Evolutionary conservation across 2,329 filamentous ascomycete genomes (phyloP).

Genomic region (Xylariaceae sp.): DNA sequence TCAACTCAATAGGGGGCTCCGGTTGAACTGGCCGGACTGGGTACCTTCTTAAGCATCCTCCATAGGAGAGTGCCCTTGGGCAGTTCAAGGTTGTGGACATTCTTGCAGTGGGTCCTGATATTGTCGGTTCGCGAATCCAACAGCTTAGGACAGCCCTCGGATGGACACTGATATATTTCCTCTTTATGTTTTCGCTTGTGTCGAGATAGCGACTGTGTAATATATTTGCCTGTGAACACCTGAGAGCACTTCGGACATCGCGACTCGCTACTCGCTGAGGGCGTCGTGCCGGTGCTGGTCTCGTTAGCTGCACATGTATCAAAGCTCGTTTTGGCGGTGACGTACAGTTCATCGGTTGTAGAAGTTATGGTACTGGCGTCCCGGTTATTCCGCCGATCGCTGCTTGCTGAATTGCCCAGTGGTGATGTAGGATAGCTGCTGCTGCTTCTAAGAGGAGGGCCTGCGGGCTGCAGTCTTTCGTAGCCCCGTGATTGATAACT

Average conservation of each 20-base stretch:
- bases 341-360: constrained; percentile 1
- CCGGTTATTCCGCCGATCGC: not conserved
- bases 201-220: constrained; percentile 14
- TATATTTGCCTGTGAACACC: constrained; percentile 8
- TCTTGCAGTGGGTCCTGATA: constrained; percentile 14
- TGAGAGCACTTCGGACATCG: constrained; percentile 11
- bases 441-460: constrained; percentile 2
- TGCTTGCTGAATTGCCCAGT: constrained; percentile 1
- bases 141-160: not conserved
- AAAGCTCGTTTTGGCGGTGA: not conserved
- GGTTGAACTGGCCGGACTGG: too few relatives aligned
- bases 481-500: not conserved
- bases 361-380: constrained; percentile 6
- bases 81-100: constrained; percentile 9
- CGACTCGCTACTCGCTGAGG: not conserved
- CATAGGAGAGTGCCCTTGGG: not conserved
- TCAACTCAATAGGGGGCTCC: too few relatives aligned
- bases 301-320: not conserved
- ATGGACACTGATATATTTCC: not conserved
- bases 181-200: constrained; percentile 13
- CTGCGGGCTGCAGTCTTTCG: not conserved
- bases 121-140: constrained; percentile 18
- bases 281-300: constrained; percentile 6
- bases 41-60: too few relatives aligned
- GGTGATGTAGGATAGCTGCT: constrained; percentile 7